Conservation (phyloP, 352 stramenopile genomes). For the Phytophthora palmivora region DNA sequence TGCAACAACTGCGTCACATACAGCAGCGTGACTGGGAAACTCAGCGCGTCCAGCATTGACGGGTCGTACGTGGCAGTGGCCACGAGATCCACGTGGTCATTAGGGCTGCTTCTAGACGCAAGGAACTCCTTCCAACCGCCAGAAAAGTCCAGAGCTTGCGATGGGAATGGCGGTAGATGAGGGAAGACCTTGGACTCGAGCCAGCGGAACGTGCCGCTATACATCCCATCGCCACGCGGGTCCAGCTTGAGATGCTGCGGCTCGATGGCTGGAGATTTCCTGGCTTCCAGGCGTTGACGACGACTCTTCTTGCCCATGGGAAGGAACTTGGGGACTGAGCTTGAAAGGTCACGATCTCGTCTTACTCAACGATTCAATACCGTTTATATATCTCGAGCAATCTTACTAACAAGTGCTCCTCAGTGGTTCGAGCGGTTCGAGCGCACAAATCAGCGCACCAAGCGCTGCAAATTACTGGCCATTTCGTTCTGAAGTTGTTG, state of each 20-base stretch:
- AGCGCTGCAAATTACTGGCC: too few species aligned
- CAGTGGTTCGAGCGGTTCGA: too few species aligned
- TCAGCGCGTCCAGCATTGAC: constrained; percentile 81
- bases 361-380: too few species aligned
- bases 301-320: constrained; percentile 39
- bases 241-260: constrained; percentile 63
- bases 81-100: constrained; percentile 40
- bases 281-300: constrained; percentile 4
- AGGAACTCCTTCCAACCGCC: constrained; percentile 69
- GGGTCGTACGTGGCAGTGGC: constrained; percentile 50
- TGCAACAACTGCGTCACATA: constrained; percentile 46
- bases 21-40: constrained; percentile 74
- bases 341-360: constrained; percentile 36
- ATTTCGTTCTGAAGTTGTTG: too few species aligned
- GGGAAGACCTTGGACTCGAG: constrained; percentile 70
- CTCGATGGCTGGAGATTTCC: constrained; percentile 6
- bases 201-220: constrained; percentile 84
- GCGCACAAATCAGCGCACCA: too few species aligned
- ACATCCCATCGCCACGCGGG: constrained; percentile 75
- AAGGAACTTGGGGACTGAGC: neutral
- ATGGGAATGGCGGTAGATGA: constrained; percentile 36
- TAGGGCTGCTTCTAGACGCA: constrained; percentile 27
- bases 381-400: too few species aligned
- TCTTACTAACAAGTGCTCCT: too few species aligned
- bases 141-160: constrained; percentile 24